Base-by-base conservation (phyloP, 306 rosid genomes). In the Casuarina glauca region DNA sequence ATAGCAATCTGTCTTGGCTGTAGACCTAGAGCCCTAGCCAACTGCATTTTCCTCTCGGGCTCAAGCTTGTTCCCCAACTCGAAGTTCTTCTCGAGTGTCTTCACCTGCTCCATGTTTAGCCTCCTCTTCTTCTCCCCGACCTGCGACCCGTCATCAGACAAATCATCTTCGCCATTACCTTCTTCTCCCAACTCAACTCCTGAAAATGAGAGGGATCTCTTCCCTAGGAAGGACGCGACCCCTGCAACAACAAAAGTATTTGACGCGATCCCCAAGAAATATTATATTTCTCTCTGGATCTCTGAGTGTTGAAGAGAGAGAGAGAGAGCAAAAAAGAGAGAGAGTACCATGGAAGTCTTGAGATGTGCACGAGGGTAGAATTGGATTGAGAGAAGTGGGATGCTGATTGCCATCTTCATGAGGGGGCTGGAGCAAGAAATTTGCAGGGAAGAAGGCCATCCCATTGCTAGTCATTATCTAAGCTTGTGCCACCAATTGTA, bases 41-140 rank as follows among this genome's bases (percentile, higher is more conserved):
- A 74, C 80, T 93, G 98, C 98, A 93, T 83, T 91, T 93, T 93
- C 74, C 98, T 93, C 87, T 93, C 98, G 39, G 98, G 98, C 58
- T 93, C 98, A 74, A 93, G 98, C 87, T 93, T 93, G 50, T 93
- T 93, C 1, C 98, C 98, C 72, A 93, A 77, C 87, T 93, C 98
- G 72, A 93, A 93, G 84, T 92, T 93, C 85, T 93, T 93, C 91
- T 93, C 98, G 51, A 93, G 98, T 57, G 95, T 86, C 86, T 91
- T 93, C 81, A 93, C 98, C 50, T 93, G 98, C 63, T 93, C 98
- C 85, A 88, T 87, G 89, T 88, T 93, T 1, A 93, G 92, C 81
- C 98, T 91, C 77, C 97, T 87, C 85, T 93, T 93, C 86, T 93
- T 93, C 90, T 93, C 98, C 74, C 97, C 93, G 7, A 86, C 86